A percentile compares a stretch with the other conserved stretches of the same genome.
phyloP scores from a whole-genome alignment of 192 early-diverging fungal genomes.

The Linnemannia hyalina region DNA sequence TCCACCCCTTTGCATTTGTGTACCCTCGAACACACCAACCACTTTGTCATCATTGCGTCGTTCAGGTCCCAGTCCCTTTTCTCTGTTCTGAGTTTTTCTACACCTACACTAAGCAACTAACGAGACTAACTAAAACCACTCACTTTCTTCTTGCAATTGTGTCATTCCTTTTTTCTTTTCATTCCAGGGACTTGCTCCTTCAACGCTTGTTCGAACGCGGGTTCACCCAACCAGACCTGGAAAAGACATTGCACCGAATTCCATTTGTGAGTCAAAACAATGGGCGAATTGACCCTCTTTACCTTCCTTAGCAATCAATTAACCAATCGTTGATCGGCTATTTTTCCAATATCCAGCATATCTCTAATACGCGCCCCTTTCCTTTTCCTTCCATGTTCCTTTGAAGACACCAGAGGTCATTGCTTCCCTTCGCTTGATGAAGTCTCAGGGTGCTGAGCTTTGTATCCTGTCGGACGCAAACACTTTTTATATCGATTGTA shows the following conservation, averaged over 20 bases:
- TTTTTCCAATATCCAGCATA: not conserved
- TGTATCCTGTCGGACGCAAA: constrained; percentile 76
- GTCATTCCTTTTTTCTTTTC: not conserved
- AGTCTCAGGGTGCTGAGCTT: constrained; percentile 60
- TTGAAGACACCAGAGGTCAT: constrained; percentile 62
- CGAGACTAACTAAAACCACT: not conserved
- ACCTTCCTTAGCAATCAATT: not conserved
- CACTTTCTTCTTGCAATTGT: not conserved
- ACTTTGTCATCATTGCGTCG: not conserved
- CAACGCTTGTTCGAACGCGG: constrained; percentile 56
- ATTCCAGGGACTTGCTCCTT: constrained; percentile 42
- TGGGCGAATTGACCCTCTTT: not conserved
- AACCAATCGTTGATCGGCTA: not conserved
- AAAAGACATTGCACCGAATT: constrained; percentile 40
- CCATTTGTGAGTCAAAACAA: constrained; percentile 56
- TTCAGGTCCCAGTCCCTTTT: not conserved
- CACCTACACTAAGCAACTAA: not conserved
- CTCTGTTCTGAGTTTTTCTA: not conserved
- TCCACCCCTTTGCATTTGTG: not conserved
- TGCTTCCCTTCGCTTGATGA: constrained; percentile 58
- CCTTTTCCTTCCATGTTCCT: not conserved
- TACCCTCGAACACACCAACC: not conserved
- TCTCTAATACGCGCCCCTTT: not conserved
- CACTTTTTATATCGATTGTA: constrained; percentile 68
- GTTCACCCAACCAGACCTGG: constrained; percentile 43